These are phyloP conservation scores for Centaurea solstitialis DNA, from an alignment of 129 eudicot species.

Conservation along the genomic window DNA sequence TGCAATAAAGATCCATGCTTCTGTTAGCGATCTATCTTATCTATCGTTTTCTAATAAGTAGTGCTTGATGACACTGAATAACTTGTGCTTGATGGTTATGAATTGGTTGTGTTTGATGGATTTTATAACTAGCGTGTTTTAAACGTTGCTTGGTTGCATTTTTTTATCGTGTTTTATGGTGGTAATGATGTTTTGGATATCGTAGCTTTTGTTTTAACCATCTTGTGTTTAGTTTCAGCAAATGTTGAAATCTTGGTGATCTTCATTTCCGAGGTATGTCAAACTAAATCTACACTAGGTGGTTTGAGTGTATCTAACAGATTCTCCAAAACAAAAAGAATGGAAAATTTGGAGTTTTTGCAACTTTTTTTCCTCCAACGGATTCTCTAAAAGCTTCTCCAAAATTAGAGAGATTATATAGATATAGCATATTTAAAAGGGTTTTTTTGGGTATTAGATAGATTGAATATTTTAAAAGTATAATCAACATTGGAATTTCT, in stretches of 20 bases:
- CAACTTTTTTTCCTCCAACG: neutral
- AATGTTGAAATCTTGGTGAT: neutral
- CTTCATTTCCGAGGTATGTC: neutral
- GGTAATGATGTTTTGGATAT: neutral
- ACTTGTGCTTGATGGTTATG: neutral
- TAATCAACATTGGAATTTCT: no score
- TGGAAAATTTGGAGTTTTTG: neutral
- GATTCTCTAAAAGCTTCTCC: neutral
- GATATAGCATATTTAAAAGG: no score
- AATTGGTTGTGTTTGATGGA: slow-evolving; percentile 2
- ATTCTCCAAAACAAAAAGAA: neutral
- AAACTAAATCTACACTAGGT: neutral
- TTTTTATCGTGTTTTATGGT: neutral
- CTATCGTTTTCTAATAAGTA: neutral
- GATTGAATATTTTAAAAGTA: no score
- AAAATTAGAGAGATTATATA: no score
- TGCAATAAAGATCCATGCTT: neutral
- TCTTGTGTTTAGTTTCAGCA: slow-evolving; percentile 11
- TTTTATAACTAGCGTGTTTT: neutral
- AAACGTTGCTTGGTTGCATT: neutral
- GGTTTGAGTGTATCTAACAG: neutral
- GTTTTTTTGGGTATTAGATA: no score
- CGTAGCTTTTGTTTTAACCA: neutral
- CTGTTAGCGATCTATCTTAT: neutral
- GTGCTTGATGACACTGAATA: neutral